These are phyloP conservation scores for Ophiostoma triangulosporum DNA, from an alignment of 2,329 filamentous ascomycete genomes.

Conservation along the genomic window DNA sequence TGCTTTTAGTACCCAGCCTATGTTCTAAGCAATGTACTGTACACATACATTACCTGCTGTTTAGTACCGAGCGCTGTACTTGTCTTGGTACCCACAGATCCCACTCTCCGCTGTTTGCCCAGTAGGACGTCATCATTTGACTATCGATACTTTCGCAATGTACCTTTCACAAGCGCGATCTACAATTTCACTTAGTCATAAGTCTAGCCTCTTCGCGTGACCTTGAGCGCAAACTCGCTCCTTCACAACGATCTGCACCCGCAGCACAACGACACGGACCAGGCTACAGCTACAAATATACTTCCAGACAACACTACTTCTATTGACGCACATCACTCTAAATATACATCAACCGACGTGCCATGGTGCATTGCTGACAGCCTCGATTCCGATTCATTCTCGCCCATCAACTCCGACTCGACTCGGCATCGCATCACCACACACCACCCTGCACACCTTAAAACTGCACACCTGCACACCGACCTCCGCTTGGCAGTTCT, in stretches of 20 bases:
- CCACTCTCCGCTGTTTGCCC: slow-evolving; percentile 2
- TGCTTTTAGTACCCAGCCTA: neutral
- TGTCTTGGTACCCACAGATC: slow-evolving; percentile 1
- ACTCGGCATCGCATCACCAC: neutral
- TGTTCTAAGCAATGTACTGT: neutral
- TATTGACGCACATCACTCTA: too few relatives aligned
- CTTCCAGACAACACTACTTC: neutral
- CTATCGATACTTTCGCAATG: neutral
- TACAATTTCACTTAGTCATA: too few relatives aligned
- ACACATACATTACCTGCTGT: too few relatives aligned
- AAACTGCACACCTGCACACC: too few relatives aligned
- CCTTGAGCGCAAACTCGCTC: neutral
- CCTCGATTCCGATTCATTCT: neutral
- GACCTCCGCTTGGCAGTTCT: neutral
- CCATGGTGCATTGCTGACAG: neutral
- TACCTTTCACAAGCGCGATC: neutral
- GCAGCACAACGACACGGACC: neutral
- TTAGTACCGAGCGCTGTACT: neutral
- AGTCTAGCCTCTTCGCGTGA: neutral
- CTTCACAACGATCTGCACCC: neutral
- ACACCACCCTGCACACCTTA: neutral
- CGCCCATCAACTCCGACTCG: neutral
- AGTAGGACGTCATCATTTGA: slow-evolving; percentile 9
- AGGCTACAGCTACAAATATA: neutral
- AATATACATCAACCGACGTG: neutral